A percentile compares a stretch with the other conserved stretches of the same genome.
These are phyloP conservation scores for Oxytropis ochrocephala DNA, from an alignment of 306 rosid species.

Conservation along the genomic window DNA sequence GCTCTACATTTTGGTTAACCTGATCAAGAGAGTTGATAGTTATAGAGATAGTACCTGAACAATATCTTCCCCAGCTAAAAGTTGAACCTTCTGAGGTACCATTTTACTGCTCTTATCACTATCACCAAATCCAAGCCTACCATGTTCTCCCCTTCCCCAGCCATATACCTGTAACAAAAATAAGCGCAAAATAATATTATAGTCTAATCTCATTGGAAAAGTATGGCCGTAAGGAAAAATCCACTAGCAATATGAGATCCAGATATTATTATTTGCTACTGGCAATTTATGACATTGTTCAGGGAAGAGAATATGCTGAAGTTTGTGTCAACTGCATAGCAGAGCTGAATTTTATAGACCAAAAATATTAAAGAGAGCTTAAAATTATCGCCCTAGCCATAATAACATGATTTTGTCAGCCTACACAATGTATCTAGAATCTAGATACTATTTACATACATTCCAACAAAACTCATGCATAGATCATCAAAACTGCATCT, in stretches of 20 bases:
- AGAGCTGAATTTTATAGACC: not conserved
- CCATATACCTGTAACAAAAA: constrained; percentile 78
- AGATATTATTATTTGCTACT: not conserved
- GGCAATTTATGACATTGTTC: too few relatives aligned
- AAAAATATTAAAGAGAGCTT: not conserved
- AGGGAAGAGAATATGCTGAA: too few relatives aligned
- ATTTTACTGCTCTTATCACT: constrained; percentile 98
- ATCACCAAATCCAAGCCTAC: constrained; percentile 98
- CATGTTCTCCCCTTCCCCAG: constrained; percentile 99
- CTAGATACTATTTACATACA: not conserved
- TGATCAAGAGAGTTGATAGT: not conserved
- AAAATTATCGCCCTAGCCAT: not conserved
- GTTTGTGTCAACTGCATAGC: not conserved
- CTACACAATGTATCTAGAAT: too few relatives aligned
- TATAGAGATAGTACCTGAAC: constrained; percentile 59
- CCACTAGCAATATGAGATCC: not conserved
- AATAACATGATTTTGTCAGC: too few relatives aligned
- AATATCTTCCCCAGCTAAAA: constrained; percentile 82
- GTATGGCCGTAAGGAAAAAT: not conserved
- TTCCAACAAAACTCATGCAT: not conserved
- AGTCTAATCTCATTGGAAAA: not conserved
- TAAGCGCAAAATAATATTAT: not conserved
- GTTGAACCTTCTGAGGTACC: constrained; percentile 92
- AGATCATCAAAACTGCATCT: not conserved
- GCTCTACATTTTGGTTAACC: not conserved